Base-by-base conservation (phyloP, 371 early-diverging fungal species). In the Apophysomyces trapeziformis region DNA sequence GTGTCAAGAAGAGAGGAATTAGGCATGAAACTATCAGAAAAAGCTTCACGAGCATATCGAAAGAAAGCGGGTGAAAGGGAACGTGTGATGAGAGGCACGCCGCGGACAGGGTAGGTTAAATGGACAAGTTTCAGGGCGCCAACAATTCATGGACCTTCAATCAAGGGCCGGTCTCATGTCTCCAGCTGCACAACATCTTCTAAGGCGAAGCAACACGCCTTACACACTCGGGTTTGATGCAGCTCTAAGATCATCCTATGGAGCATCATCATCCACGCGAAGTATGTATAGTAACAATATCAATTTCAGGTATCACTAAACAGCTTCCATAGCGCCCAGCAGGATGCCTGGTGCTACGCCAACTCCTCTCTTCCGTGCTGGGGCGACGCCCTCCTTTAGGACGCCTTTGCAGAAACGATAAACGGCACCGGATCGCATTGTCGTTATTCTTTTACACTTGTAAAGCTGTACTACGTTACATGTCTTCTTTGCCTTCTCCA, bases 1-100 rank as follows among this genome's bases (percentile, higher is more conserved):
- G 84, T 88, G 13, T 89, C 91, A 0, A 74, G 79, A 37, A 75
- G 93, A 9, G 93, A 93, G 43, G 69, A 84, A 62, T 59, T 92
- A n/a, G 89, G 85, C 5, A 86, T 87, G 68, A 78, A 75, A 35
- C 65, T 91, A 7, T 82, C 89, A 1, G 90, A 90, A 61, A 84
- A 84, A 65, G 90, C 90, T 11, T 86, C 85, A 5, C 83, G 85
- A 63, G 84, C 85, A 5, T 79, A 82, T 73, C 67, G 85, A 13
- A 80, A 76, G 66, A 70, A 74, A 60, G 69, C 68, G 1, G 64
- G 11, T 7, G 78, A 76, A 60, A 46, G 60, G 16, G 63, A 64
- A 38, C 57, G 68, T 54, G 16, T 26, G 5, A 44, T 63, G 1
- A 63, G 63, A 58, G 75, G 78, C 6, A 76, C 78, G 59, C 82